Conservation (phyloP, 2,329 filamentous ascomycete species). For the Neocatenulostroma microsporum region DNA sequence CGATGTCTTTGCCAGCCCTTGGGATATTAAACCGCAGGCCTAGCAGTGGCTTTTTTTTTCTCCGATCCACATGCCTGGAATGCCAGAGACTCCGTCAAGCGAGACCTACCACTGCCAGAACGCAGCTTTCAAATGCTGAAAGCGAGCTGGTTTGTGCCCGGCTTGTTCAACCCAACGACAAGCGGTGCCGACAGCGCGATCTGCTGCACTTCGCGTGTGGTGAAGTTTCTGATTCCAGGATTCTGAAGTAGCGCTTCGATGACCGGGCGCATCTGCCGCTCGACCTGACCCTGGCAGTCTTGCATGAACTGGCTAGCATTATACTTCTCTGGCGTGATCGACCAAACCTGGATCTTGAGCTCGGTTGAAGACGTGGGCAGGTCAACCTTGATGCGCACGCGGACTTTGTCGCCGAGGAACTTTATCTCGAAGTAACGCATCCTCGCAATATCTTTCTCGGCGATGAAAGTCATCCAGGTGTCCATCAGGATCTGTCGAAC, state of each 20-base stretch:
- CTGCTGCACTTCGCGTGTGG: background rate
- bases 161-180: background rate
- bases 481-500: background rate
- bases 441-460: background rate
- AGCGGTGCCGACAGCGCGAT: background rate
- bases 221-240: background rate
- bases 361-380: too few species aligned
- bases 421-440: background rate
- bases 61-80: too few species aligned
- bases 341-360: background rate
- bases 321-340: background rate
- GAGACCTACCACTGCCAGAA: too few species aligned
- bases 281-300: background rate
- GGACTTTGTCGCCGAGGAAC: background rate
- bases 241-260: background rate
- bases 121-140: too few species aligned
- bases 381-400: background rate
- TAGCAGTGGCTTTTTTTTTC: too few species aligned
- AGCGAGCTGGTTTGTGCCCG: background rate
- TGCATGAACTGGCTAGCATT: background rate
- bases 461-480: background rate
- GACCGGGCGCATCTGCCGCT: constrained; percentile 2
- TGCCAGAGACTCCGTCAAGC: too few species aligned
- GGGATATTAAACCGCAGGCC: too few species aligned
- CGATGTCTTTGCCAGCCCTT: too few species aligned